phyloP scores from a whole-genome alignment of 2,329 filamentous ascomycete species.

The Fusarium sp. region DNA sequence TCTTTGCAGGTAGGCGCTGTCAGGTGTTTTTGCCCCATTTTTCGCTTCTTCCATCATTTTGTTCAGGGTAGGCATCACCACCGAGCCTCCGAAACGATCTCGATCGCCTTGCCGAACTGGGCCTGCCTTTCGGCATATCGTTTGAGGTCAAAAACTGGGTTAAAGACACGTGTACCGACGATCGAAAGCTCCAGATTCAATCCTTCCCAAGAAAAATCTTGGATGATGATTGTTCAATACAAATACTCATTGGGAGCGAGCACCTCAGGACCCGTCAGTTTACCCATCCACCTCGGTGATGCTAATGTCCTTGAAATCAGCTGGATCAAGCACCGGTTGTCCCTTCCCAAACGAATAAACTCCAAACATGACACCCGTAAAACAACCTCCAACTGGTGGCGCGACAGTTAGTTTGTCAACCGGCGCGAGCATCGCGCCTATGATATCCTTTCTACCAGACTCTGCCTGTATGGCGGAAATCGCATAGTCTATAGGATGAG shows the following conservation, averaged over 20 bases:
- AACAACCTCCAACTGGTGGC: conserved; percentile 37
- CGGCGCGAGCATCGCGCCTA: not conserved
- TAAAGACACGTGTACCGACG: no score
- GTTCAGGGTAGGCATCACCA: no score
- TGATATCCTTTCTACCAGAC: not conserved
- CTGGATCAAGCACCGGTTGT: conserved; percentile 37
- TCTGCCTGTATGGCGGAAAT: not conserved
- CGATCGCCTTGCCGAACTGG: no score
- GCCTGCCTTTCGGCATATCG: no score
- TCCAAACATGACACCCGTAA: conserved; percentile 41
- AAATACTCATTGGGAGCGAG: no score
- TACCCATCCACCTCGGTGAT: not conserved
- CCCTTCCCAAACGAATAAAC: conserved; percentile 38
- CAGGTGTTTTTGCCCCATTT: not conserved
- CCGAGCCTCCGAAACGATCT: no score
- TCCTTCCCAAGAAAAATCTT: no score
- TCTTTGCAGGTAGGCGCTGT: no score
- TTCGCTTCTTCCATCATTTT: not conserved
- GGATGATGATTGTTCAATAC: no score
- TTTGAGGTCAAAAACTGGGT: no score
- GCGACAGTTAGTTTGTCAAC: conserved; percentile 15
- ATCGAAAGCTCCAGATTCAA: no score
- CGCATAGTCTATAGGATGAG: conserved; percentile 12
- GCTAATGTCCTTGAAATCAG: conserved; percentile 26
- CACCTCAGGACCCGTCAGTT: not conserved